Evolutionary conservation across 2,329 filamentous ascomycete species (phyloP).

Genomic region (Fusarium goolgardi): DNA sequence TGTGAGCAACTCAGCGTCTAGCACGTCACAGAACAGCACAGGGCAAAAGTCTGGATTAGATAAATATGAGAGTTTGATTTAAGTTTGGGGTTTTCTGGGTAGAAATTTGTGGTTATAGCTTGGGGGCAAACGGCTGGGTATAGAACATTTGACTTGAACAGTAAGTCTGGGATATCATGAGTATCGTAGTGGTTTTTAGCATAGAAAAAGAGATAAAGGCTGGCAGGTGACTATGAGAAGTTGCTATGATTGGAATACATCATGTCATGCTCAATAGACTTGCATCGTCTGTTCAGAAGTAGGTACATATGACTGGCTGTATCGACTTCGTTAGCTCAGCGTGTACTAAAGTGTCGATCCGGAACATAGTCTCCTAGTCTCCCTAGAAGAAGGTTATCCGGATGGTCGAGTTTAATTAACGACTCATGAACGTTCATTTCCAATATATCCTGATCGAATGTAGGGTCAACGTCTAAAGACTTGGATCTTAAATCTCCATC

Average conservation of each 20-base stretch:
- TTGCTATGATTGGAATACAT: not conserved
- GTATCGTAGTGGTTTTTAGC: not conserved
- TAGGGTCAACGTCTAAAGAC: not conserved
- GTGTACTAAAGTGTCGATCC: not conserved
- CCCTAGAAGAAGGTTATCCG: too few relatives aligned
- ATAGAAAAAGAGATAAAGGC: not conserved
- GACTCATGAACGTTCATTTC: not conserved
- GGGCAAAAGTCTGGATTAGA: slow-evolving; percentile 67
- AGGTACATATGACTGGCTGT: not conserved
- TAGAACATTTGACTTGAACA: slow-evolving; percentile 19
- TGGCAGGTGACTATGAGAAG: not conserved
- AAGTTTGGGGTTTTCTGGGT: slow-evolving; percentile 30
- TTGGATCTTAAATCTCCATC: not conserved
- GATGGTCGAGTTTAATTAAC: not conserved
- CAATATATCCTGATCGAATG: not conserved
- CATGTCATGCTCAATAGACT: not conserved
- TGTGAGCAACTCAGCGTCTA: slow-evolving; percentile 9
- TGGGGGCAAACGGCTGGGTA: slow-evolving; percentile 7
- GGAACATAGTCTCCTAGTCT: not conserved
- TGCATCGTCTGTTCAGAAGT: not conserved
- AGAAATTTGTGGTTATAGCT: not conserved
- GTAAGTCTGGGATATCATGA: not conserved
- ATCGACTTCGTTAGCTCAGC: not conserved
- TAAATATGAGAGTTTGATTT: slow-evolving; percentile 76
- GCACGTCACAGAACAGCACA: slow-evolving; percentile 38